These are phyloP conservation scores for Sporothrix dimorphospora DNA, from an alignment of 2,329 filamentous ascomycete species.

Conservation along the genomic window DNA sequence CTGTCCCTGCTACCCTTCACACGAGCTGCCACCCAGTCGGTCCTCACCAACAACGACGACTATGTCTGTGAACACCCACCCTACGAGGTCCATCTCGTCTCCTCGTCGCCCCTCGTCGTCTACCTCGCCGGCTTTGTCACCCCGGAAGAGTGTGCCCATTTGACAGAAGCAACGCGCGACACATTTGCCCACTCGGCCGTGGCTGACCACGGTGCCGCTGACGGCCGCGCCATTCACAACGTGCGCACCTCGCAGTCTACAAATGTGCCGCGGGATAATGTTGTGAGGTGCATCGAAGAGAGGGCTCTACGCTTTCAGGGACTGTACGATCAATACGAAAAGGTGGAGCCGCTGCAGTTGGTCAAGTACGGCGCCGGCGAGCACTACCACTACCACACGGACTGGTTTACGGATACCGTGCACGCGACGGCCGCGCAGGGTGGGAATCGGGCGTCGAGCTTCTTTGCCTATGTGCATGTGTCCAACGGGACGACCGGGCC, in stretches of 20 bases:
- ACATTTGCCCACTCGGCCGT: constrained; percentile 51
- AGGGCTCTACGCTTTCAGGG: constrained; percentile 53
- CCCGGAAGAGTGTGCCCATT: constrained; percentile 45
- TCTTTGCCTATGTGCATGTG: constrained; percentile 53
- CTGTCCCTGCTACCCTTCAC: neutral
- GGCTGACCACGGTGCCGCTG: constrained; percentile 36
- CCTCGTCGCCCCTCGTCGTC: constrained; percentile 53
- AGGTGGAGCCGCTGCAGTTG: constrained; percentile 52
- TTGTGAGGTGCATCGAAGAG: constrained; percentile 52
- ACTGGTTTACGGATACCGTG: constrained; percentile 51
- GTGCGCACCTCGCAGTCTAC: constrained; percentile 53
- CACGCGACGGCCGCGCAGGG: constrained; percentile 46
- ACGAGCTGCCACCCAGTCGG: neutral
- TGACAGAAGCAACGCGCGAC: constrained; percentile 49
- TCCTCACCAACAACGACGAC: neutral
- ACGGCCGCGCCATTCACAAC: constrained; percentile 41
- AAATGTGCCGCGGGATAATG: constrained; percentile 46
- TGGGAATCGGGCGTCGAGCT: constrained; percentile 51
- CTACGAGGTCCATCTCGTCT: constrained; percentile 50
- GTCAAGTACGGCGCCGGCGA: constrained; percentile 51
- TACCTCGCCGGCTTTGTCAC: constrained; percentile 54
- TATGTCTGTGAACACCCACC: constrained; percentile 36
- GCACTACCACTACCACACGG: constrained; percentile 55
- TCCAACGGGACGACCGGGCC: constrained; percentile 19
- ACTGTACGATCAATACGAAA: constrained; percentile 33